phyloP scores from a whole-genome alignment of 1,139 yeast species.

The Eremothecium sinecaudum region DNA sequence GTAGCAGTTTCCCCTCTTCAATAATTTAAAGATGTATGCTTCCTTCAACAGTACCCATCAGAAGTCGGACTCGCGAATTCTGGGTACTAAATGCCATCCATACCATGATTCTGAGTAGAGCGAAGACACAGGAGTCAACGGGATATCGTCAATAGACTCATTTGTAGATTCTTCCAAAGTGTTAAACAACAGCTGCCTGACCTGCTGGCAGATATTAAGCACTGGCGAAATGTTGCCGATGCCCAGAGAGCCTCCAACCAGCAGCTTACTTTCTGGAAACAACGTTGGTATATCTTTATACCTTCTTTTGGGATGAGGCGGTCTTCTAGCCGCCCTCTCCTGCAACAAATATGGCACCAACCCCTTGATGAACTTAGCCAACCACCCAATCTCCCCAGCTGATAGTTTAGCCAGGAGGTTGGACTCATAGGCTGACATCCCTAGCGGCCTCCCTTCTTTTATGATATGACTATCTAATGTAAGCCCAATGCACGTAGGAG shows the following conservation, averaged over 20 bases:
- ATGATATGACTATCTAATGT: conserved; percentile 1
- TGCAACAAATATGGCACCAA: conserved; percentile 7
- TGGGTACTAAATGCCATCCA: conserved; percentile 18
- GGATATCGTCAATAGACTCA: conserved; percentile 1
- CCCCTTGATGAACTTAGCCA: conserved; percentile 8
- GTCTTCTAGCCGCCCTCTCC: conserved; percentile 1
- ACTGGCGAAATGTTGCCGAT: conserved; percentile 1
- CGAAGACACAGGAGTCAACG: conserved; percentile 6
- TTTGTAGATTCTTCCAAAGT: neutral
- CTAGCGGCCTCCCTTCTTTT: conserved; percentile 1
- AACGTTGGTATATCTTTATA: conserved; percentile 17
- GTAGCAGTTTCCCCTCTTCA: too few relatives aligned
- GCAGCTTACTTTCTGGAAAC: conserved; percentile 13
- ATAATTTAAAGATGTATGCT: too few relatives aligned
- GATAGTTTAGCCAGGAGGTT: conserved; percentile 9
- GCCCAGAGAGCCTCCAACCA: conserved; percentile 11
- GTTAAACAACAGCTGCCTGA: conserved; percentile 3
- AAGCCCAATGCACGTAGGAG: too few relatives aligned
- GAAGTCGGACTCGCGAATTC: conserved; percentile 11
- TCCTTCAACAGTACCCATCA: too few relatives aligned
- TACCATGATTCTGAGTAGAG: conserved; percentile 12
- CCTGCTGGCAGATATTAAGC: conserved; percentile 1
- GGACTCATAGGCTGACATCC: conserved; percentile 3
- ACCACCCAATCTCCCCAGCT: conserved; percentile 10
- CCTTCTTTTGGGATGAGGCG: conserved; percentile 3